These are phyloP conservation scores for Talaromyces stipitatus DNA, from an alignment of 495 filamentous ascomycete genomes.

Conservation along the genomic window DNA sequence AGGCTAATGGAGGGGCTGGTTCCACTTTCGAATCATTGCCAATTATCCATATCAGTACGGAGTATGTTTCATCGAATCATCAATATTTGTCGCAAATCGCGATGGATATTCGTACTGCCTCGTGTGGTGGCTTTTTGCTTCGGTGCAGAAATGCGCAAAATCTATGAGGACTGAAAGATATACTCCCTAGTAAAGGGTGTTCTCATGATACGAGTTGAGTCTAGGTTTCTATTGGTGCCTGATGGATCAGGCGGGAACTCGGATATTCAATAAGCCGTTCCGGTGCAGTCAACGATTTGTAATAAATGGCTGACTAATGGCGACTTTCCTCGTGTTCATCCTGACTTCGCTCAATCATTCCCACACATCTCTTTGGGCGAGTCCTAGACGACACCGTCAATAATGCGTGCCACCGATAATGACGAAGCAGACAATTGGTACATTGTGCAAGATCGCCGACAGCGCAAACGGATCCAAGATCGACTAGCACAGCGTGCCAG, in stretches of 20 bases:
- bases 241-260: not conserved
- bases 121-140: not conserved
- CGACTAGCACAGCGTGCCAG: slow-evolving; percentile 10
- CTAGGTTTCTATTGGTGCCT: too few species aligned
- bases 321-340: too few species aligned
- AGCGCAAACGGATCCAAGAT: slow-evolving; percentile 10
- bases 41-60: not conserved
- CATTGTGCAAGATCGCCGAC: not conserved
- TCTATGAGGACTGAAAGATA: too few species aligned
- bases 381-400: not conserved
- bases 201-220: too few species aligned
- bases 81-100: not conserved
- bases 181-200: too few species aligned
- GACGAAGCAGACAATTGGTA: not conserved
- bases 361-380: too few species aligned
- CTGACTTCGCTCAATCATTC: not conserved
- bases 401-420: not conserved
- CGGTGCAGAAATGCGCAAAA: too few species aligned
- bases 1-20: not conserved
- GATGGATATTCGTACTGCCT: not conserved
- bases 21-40: not conserved
- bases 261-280: not conserved
- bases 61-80: not conserved
- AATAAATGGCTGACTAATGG: not conserved
- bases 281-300: not conserved